Base-by-base conservation (phyloP, 164 flowering plant species). In the Euptelea pleiosperma region DNA sequence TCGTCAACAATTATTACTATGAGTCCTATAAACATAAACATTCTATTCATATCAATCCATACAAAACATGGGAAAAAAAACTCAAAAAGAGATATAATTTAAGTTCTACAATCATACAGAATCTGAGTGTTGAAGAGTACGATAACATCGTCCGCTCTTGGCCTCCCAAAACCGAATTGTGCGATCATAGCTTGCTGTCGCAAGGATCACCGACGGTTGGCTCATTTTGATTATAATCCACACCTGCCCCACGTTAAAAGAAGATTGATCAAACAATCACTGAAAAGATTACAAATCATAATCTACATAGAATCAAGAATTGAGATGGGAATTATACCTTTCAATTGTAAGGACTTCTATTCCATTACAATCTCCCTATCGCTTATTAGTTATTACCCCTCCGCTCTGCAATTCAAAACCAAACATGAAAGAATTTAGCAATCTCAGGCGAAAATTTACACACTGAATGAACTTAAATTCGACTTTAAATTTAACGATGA, bases 161-260 rank as follows among this genome's bases (percentile, higher is more conserved):
- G 99, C 99, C 65, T 93, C 99, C 99, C 99, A 93, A 66, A 93
- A 91, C 47, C 82, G 69, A 57, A 93, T 91, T 0, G 96, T 86
- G 69, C 85, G 96, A 83, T 91, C 99, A 71, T 93, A 93, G 68
- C 99, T 85, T 3, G 91, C 97, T 0, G 99, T 93, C 3, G 96
- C 96, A 3, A 90, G 79, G 51, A 93, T 82, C 68, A 93, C 97
- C 9, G 91, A 78, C 5, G 97, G 97, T 68, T 86, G 94, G 29
- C 72, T 73, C 95, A 90, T 87, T 47, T 40, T 45, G 50, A 45
- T 16, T n/a, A 29, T 43, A n/a, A n/a, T n/a, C n/a, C n/a, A n/a
- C 51, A n/a, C 58, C 45, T 8, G 9, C 19, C 4, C 34, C 33
- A 24, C 2, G 6, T 37, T 7, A 7, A 37, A 14, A 14, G 9